Evolutionary conservation across 768 basidiomycete genomes (phyloP), one percentile per base, ranked within the genome.

Genomic region (Tephrocybe sp.): DNA sequence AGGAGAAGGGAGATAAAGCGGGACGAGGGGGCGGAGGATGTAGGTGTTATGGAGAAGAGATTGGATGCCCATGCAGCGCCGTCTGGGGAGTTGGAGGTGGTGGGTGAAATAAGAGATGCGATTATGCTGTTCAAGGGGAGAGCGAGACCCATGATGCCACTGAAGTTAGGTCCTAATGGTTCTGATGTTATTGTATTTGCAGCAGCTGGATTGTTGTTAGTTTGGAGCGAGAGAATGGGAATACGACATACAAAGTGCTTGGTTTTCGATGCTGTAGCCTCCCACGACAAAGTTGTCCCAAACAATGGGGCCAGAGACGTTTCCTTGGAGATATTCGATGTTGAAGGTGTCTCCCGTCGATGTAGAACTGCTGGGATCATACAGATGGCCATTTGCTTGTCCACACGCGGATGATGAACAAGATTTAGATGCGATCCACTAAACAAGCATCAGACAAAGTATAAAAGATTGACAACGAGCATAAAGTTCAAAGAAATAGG

Each of bases 401-500:
- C 65, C 65, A 57, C 88, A 90, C 0, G 72, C 57, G 0, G 76
- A 68, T 0, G 83, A 75, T 1, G 77, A 70, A 54, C 90, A 92
- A 2, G 80, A 77, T 10, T 74, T 76, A 1, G 86, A 85, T 0
- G 85, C 84, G 39, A 92, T 70, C 89, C 89, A 92, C 89, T 90
- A 26, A 2, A 26, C n/a, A n/a, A n/a, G n/a, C n/a, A n/a, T n/a
- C n/a, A n/a, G n/a, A 14, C 2, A 16, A 13, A 30, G 17, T 3
- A 1, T 35, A 1, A 20, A 31, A 20, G 12, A 8, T 36, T 5
- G 19, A 39, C 26, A 39, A 39, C 9, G 14, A 11, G 17, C 17
- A 39, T 23, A 11, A 40, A 19, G 23, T n/a, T 12, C 40, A 3
- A 40, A 12, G 16, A 26, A 26, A 5, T 32, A 19, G 16, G 12